Evolutionary conservation across 805 yeast species (phyloP).

Genomic region (Monosporozyma solicola): DNA sequence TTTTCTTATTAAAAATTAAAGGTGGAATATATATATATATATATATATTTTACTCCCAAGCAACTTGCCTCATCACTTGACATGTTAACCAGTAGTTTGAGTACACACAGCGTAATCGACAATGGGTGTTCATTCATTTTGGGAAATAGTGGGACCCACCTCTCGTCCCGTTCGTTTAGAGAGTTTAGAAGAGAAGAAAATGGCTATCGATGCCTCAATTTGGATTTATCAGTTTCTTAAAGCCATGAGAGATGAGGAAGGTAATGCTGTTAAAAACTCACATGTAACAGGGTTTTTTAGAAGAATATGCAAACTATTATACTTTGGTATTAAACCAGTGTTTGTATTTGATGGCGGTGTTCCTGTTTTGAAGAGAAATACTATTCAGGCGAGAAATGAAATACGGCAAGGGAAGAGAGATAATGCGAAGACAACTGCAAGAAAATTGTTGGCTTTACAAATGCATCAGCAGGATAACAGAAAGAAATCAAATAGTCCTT

Average conservation of each 20-base stretch:
- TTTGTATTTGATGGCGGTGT: constrained; percentile 97
- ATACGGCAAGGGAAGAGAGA: constrained; percentile 67
- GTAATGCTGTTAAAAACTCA: constrained; percentile 64
- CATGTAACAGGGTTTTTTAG: constrained; percentile 95
- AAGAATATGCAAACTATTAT: constrained; percentile 81
- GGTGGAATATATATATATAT: background rate
- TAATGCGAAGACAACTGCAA: constrained; percentile 66
- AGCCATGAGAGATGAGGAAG: constrained; percentile 84
- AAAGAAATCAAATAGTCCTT: background rate
- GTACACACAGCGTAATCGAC: background rate
- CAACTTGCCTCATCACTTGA: background rate
- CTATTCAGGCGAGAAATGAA: constrained; percentile 65
- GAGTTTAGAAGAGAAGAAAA: constrained; percentile 61
- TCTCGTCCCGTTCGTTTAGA: constrained; percentile 88
- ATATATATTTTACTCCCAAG: background rate
- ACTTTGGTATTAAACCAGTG: constrained; percentile 78
- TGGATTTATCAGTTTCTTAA: constrained; percentile 97
- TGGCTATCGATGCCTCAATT: constrained; percentile 97
- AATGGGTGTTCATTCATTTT: constrained; percentile 95
- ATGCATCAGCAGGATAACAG: constrained; percentile 39
- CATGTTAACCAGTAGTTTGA: background rate
- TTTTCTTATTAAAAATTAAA: background rate
- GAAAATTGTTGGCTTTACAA: constrained; percentile 68
- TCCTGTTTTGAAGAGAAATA: constrained; percentile 69
- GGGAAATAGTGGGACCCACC: constrained; percentile 86